phyloP scores from a whole-genome alignment of 108 stramenopile genomes.

The Schizochytrium sp. region DNA sequence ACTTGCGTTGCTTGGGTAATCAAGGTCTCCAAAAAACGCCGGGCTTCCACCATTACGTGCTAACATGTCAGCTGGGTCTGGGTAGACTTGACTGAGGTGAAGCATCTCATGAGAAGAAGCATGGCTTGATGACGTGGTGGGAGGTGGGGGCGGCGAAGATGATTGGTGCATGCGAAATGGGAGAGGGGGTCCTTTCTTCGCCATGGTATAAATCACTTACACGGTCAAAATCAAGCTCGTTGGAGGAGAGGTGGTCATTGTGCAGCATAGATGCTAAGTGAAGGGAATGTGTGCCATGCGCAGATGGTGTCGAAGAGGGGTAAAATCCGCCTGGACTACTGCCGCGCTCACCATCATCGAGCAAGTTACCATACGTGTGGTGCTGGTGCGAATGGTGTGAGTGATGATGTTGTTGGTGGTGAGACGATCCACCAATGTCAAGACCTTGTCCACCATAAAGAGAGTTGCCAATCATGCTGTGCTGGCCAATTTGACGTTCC shows the following conservation, averaged over 20 bases:
- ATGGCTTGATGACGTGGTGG: neutral
- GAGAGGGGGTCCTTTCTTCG: slow-evolving; percentile 8
- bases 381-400: too few relatives aligned
- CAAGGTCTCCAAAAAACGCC: neutral
- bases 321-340: too few relatives aligned
- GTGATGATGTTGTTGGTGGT: too few relatives aligned
- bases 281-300: neutral
- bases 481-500: neutral
- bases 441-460: neutral
- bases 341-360: too few relatives aligned
- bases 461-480: neutral
- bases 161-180: neutral
- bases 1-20: neutral
- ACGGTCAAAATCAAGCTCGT: neutral
- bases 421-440: too few relatives aligned
- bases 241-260: neutral
- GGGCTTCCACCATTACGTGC: neutral
- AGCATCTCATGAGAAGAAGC: neutral
- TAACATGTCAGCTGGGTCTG: neutral
- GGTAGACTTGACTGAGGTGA: slow-evolving; percentile 6
- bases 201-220: neutral
- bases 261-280: neutral
- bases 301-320: neutral
- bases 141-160: neutral
- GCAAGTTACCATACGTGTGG: too few relatives aligned